phyloP scores from a whole-genome alignment of 257 asterid genomes.

The Solanum chmielewskii region DNA sequence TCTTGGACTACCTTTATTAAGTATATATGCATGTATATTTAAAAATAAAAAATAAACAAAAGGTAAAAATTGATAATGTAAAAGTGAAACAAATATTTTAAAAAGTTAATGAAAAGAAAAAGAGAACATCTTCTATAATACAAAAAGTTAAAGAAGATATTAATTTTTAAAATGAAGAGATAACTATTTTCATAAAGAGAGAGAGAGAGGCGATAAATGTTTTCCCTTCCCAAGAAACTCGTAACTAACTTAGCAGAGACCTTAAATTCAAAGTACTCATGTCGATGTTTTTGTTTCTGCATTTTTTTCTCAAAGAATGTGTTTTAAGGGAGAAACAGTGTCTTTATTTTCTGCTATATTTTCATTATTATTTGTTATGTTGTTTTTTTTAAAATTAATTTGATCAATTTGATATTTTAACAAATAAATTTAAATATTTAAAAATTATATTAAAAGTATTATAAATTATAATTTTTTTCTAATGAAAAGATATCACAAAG shows the following conservation, averaged over 20 bases:
- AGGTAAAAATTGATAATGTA: too few species aligned
- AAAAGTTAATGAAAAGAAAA: too few species aligned
- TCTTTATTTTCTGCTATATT: not conserved
- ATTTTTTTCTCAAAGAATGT: not conserved
- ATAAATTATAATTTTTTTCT: too few species aligned
- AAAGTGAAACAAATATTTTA: too few species aligned
- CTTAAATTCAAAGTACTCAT: not conserved
- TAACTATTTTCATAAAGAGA: not conserved
- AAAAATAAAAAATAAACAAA: too few species aligned
- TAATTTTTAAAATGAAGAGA: not conserved
- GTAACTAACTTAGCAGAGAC: not conserved
- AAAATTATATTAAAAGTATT: too few species aligned
- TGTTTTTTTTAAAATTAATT: too few species aligned
- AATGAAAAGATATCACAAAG: too few species aligned
- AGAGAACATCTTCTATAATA: too few species aligned
- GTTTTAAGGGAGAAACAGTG: not conserved
- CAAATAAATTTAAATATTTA: too few species aligned
- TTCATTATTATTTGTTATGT: not conserved
- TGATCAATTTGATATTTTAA: too few species aligned
- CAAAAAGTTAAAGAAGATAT: not conserved
- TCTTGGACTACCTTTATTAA: too few species aligned
- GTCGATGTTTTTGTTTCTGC: slow-evolving; percentile 8
- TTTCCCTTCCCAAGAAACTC: not conserved
- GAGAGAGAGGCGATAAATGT: not conserved
- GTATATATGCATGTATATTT: not conserved